Evolutionary conservation across 2,329 filamentous ascomycete species (phyloP).

Genomic region (Trichocomaceae sp.): DNA sequence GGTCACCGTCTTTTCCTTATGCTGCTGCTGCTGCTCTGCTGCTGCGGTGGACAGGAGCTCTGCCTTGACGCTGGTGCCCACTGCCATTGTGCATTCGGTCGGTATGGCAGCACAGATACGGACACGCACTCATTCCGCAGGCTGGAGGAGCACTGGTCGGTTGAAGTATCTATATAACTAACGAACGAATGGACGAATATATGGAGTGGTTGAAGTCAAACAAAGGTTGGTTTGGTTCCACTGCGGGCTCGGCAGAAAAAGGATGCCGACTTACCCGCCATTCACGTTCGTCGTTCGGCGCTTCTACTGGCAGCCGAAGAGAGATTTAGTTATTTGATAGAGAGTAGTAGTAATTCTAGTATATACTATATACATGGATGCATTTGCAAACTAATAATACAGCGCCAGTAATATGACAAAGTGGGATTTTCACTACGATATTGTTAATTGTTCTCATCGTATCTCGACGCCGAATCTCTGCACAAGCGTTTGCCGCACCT

Average conservation of each 20-base stretch:
- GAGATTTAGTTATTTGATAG: no score
- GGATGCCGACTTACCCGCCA: background rate
- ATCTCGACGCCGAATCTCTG: slow-evolving; percentile 71
- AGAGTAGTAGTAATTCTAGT: no score
- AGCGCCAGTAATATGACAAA: background rate
- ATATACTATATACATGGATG: background rate
- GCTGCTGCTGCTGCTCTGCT: no score
- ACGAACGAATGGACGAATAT: no score
- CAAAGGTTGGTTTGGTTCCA: background rate
- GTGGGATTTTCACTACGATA: background rate
- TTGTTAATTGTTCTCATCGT: slow-evolving; percentile 41
- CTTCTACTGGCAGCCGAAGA: background rate
- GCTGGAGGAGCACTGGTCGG: background rate
- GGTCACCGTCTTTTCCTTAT: background rate
- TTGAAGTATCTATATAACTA: no score
- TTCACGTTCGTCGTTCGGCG: background rate
- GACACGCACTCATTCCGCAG: slow-evolving; percentile 5
- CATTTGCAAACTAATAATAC: background rate
- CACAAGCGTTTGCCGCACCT: slow-evolving; percentile 60
- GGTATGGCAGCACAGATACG: background rate
- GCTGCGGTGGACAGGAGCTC: slow-evolving; percentile 1
- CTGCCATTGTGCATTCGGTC: slow-evolving; percentile 8
- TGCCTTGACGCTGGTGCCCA: slow-evolving; percentile 12
- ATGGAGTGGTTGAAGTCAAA: background rate
- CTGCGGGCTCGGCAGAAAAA: background rate